Percentiles rank a stretch among this genome's conserved stretches.
These are phyloP conservation scores for Lactifluus subvellereus DNA, from an alignment of 768 basidiomycete species.

Conservation along the genomic window DNA sequence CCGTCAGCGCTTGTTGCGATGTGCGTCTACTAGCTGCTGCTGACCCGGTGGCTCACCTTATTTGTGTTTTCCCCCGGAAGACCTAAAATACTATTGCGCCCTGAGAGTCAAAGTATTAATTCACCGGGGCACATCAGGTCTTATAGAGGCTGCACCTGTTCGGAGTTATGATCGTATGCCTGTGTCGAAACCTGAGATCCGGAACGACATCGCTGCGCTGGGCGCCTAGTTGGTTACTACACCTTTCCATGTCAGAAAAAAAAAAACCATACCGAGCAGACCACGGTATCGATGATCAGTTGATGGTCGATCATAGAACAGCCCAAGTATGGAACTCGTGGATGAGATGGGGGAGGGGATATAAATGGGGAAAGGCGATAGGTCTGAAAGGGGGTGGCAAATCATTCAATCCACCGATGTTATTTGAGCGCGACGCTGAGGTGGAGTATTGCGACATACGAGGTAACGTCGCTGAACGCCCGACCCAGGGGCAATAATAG, in stretches of 20 bases:
- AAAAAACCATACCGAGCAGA: background rate
- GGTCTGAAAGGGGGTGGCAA: background rate
- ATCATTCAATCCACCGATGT: background rate
- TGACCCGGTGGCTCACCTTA: constrained; percentile 1
- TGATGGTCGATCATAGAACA: background rate
- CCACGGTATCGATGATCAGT: background rate
- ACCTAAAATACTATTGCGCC: background rate
- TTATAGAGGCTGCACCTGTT: background rate
- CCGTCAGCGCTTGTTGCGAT: background rate
- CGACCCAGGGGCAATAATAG: background rate
- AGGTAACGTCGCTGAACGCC: background rate
- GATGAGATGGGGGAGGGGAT: no score
- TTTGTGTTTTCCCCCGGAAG: background rate
- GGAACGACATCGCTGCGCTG: background rate
- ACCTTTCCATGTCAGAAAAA: background rate
- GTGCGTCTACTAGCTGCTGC: background rate
- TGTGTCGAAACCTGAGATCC: background rate
- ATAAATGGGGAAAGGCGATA: background rate
- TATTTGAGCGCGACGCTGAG: background rate
- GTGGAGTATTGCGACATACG: background rate
- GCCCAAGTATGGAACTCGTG: background rate
- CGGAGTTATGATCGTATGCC: background rate
- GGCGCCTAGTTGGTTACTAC: background rate
- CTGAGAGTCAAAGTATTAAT: background rate
- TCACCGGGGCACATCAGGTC: background rate